Base-by-base conservation (phyloP, 768 basidiomycete genomes). In the Suillus paluster region DNA sequence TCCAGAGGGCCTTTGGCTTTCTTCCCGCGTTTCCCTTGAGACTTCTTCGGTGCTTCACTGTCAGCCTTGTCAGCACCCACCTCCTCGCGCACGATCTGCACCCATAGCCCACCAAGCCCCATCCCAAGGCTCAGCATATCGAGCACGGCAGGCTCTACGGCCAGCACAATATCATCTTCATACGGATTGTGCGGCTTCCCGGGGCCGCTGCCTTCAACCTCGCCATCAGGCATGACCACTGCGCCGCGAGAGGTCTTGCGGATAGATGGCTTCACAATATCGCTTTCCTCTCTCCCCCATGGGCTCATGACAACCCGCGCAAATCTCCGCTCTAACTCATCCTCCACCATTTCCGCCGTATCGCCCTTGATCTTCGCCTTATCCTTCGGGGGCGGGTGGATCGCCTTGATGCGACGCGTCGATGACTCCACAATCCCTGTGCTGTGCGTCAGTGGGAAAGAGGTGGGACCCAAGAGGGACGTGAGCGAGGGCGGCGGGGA, bases 401-500 rank as follows among this genome's bases (percentile, higher is more conserved):
- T 70, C 11, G 80, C 73, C 59, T 80, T 78, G 70, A 92, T 76
- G 36, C 82, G 80, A 12, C 91, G 81, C 59, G 87, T 83, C 1
- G 87, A 87, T 38, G 77, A 81, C 73, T 92, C 91, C 57, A 90
- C 84, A 53, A 90, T 73, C 10, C 88, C 89, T 2, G 86, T 79
- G 6, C 79, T 81, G 67, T 91, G 89, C 0, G 90, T 89, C 57
- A 83, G 66, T 0, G 89, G 85, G 39, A 91, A 73, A 7, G 74
- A 70, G 14, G 83, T 84, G 3, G 85, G 84, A 0, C 88, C 90
- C 6, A 91, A 72, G 45, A 85, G 68, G 5, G 75, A 66, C 45
- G 78, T 59, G 41, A 86, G 70, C n/a, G 70, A 65, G 4, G 56
- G 11, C 11, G 62, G 39, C 7, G 71, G 68, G 19, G 62, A 65